A percentile compares a stretch with the other conserved stretches of the same genome.
These are phyloP conservation scores for Carex sylvatica DNA, from an alignment of 202 grass and related monocot genomes.

Conservation along the genomic window DNA sequence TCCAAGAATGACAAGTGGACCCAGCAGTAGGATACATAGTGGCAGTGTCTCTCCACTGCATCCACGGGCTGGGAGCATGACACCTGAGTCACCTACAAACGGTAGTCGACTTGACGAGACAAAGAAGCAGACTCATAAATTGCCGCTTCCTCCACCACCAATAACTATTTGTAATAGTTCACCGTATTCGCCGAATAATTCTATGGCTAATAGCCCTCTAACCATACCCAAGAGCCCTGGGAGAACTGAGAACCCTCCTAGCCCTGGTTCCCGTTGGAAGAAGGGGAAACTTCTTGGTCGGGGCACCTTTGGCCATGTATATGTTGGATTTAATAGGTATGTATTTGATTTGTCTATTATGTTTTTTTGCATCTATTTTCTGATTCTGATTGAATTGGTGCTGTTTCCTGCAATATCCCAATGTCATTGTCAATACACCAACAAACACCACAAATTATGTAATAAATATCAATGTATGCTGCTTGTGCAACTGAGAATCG, in stretches of 20 bases:
- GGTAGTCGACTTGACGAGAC: conserved; percentile 60
- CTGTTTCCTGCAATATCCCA: background rate
- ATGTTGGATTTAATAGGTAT: conserved; percentile 99
- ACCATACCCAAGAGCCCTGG: conserved; percentile 29
- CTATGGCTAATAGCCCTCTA: conserved; percentile 58
- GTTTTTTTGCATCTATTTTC: background rate
- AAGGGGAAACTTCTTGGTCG: conserved; percentile 91
- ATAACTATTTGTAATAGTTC: conserved; percentile 41
- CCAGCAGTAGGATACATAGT: conserved; percentile 96
- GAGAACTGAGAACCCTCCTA: conserved; percentile 55
- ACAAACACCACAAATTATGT: background rate
- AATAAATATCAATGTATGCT: background rate
- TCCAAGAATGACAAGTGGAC: conserved; percentile 95
- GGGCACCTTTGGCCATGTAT: conserved; percentile 98
- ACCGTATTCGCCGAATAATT: conserved; percentile 63
- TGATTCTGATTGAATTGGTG: background rate
- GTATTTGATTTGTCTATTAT: conserved; percentile 25
- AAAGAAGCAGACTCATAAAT: conserved; percentile 88
- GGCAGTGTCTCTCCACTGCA: conserved; percentile 89
- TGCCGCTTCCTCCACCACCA: conserved; percentile 78
- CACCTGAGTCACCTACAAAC: conserved; percentile 79
- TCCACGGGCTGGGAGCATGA: conserved; percentile 71
- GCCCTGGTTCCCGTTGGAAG: conserved; percentile 94
- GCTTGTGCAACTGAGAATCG: background rate
- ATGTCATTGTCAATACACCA: background rate